phyloP scores from a whole-genome alignment of 257 asterid species.

The Plantago elongata region DNA sequence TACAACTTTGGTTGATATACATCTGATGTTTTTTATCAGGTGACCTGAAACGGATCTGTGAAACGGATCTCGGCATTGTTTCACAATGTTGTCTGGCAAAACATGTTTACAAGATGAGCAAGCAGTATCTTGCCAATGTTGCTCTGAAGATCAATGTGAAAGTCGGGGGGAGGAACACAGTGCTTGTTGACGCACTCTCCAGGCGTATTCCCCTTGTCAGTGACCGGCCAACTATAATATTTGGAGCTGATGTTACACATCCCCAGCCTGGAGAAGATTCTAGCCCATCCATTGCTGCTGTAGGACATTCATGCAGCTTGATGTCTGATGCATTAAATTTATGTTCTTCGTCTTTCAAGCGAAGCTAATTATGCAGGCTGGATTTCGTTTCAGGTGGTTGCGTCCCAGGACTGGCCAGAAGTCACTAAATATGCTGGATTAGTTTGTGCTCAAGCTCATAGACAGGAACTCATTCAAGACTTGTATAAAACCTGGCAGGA shows the following conservation, averaged over 20 bases:
- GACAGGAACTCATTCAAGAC: constrained; percentile 93
- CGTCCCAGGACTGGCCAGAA: constrained; percentile 99
- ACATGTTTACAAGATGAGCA: constrained; percentile 70
- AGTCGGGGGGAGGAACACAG: constrained; percentile 94
- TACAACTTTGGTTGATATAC: not conserved
- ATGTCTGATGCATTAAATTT: not conserved
- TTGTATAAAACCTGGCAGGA: constrained; percentile 82
- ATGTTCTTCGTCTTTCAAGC: not conserved
- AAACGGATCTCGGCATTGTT: constrained; percentile 92
- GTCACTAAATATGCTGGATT: constrained; percentile 92
- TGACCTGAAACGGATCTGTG: constrained; percentile 85
- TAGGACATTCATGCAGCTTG: constrained; percentile 57
- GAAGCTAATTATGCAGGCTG: constrained; percentile 12
- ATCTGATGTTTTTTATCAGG: constrained; percentile 35
- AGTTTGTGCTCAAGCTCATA: constrained; percentile 92
- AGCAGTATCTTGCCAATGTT: constrained; percentile 91
- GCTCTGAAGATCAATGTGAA: constrained; percentile 85
- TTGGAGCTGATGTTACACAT: constrained; percentile 98
- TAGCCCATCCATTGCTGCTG: constrained; percentile 98
- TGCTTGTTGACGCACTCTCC: constrained; percentile 78
- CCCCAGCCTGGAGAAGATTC: constrained; percentile 99
- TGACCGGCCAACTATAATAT: constrained; percentile 83
- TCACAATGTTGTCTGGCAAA: constrained; percentile 94
- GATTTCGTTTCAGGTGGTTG: constrained; percentile 65
- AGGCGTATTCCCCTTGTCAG: constrained; percentile 91